Evolutionary conservation across 1,139 yeast genomes (phyloP).

Genomic region (Saccharomyces hybrid): DNA sequence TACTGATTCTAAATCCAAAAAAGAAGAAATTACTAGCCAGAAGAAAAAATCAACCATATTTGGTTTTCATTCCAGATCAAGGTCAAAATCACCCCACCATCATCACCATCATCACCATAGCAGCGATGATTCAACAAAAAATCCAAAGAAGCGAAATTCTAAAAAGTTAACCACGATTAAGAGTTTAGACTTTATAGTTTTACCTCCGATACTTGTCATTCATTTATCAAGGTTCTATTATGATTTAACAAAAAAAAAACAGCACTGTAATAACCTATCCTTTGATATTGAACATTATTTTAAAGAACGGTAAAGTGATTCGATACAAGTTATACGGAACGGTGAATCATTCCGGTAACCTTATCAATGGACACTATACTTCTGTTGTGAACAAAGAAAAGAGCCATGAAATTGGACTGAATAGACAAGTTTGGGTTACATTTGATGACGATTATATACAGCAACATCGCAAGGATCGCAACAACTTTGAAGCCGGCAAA

Average conservation of each 20-base stretch:
- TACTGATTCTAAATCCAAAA: not conserved
- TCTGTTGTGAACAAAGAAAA: slow-evolving; percentile 46
- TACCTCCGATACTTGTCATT: slow-evolving; percentile 55
- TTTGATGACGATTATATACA: slow-evolving; percentile 60
- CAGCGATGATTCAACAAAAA: not conserved
- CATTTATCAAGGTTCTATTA: slow-evolving; percentile 53
- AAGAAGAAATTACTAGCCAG: not conserved
- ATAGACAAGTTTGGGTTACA: slow-evolving; percentile 47
- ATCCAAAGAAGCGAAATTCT: slow-evolving; percentile 13
- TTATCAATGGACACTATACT: slow-evolving; percentile 66
- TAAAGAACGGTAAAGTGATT: slow-evolving; percentile 34
- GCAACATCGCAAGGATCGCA: slow-evolving; percentile 36
- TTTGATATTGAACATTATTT: slow-evolving; percentile 39
- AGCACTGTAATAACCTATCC: slow-evolving; percentile 47
- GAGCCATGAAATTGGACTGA: slow-evolving; percentile 24
- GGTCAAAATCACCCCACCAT: not conserved
- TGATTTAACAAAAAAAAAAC: slow-evolving; percentile 45
- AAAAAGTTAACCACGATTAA: slow-evolving; percentile 39
- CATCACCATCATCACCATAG: not conserved
- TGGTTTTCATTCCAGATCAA: not conserved
- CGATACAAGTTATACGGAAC: slow-evolving; percentile 50
- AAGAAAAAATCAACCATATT: not conserved
- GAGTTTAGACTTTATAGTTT: slow-evolving; percentile 46
- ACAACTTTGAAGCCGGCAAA: slow-evolving; percentile 34
- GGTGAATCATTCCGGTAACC: slow-evolving; percentile 57